Evolutionary conservation across 1,284 basidiomycete genomes (phyloP), one percentile per base, ranked within the genome.

Genomic region (Sphaerobolus stellatus): DNA sequence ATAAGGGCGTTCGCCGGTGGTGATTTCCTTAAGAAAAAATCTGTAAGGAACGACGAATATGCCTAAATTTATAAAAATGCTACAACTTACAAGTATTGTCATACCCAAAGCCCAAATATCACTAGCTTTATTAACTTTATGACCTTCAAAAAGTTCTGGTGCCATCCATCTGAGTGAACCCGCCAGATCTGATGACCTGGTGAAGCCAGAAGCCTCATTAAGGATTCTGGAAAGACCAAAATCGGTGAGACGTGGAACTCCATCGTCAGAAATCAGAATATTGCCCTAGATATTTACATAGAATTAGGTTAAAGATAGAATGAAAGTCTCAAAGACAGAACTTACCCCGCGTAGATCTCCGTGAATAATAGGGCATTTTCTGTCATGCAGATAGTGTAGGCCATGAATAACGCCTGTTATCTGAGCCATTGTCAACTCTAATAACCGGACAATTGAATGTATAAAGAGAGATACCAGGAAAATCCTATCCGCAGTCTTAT

Each of bases 81-180:
- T n/a, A n/a, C n/a, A n/a, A n/a, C n/a, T n/a, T n/a, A 47, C 45
- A 9, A 47, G n/a, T 25, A 47, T 27, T 13, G 45, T 47, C 45
- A 47, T 47, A 13, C 45, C 45, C 13, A 25, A 47, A 13, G 45
- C 45, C 45, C 45, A 47, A 13, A 47, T 20, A 47, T 47, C 45
- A 22, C 45, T 47, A 13, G 7, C 7, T 29, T 25, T 27, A 20
- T 13, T 47, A 11, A 47, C 25, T 47, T 47, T 47, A 13, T 47
- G 13, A 25, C 29, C 8, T 20, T 44, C 13, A 29, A 47, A 29
- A 16, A 47, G 22, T 20, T 47, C 45, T 9, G 13, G 45, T 9
- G 45, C 24, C 45, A 47, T 47, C 45, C 45, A 47, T 20, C 45
- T 20, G 13, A 47, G 20, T 11, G 45, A 47, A 13, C 45, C 45